These are phyloP conservation scores for Moesziomyces antarcticus DNA, from an alignment of 1,284 basidiomycete genomes.

Conservation along the genomic window DNA sequence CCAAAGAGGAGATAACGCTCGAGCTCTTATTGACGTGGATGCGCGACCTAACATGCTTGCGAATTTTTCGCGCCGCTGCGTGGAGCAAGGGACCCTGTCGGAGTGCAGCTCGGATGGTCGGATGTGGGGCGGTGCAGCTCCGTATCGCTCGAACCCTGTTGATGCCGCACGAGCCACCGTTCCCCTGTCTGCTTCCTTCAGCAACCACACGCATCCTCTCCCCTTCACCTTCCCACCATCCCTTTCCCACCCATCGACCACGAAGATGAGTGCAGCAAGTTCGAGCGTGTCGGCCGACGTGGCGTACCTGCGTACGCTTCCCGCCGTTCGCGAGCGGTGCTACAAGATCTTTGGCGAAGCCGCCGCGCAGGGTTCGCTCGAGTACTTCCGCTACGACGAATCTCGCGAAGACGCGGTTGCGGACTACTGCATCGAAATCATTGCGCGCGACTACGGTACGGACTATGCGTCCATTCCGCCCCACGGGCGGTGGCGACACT, in stretches of 20 bases:
- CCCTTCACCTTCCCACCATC: not conserved
- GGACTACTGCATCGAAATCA: constrained; percentile 83
- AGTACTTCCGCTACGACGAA: constrained; percentile 87
- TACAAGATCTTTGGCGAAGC: constrained; percentile 77
- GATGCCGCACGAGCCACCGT: constrained; percentile 24
- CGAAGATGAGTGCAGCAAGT: not conserved
- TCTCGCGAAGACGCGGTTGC: constrained; percentile 78
- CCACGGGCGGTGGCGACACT: constrained; percentile 90
- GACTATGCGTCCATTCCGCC: constrained; percentile 82
- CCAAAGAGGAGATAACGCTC: no score
- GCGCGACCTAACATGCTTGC: not conserved
- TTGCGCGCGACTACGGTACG: constrained; percentile 85
- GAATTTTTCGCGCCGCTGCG: not conserved
- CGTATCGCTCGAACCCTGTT: not conserved
- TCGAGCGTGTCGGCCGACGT: constrained; percentile 14
- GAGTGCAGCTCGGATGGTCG: constrained; percentile 21
- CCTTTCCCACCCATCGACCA: not conserved
- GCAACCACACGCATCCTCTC: not conserved
- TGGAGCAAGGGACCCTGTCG: constrained; percentile 9
- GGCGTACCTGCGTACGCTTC: constrained; percentile 80
- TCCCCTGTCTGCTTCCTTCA: not conserved
- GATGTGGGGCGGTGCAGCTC: constrained; percentile 1
- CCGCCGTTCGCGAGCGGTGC: constrained; percentile 87
- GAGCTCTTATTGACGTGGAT: no score
- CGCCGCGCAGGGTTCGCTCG: constrained; percentile 75